Evolutionary conservation across 2,329 filamentous ascomycete genomes (phyloP).

Genomic region (Plenodomus tracheiphilus): DNA sequence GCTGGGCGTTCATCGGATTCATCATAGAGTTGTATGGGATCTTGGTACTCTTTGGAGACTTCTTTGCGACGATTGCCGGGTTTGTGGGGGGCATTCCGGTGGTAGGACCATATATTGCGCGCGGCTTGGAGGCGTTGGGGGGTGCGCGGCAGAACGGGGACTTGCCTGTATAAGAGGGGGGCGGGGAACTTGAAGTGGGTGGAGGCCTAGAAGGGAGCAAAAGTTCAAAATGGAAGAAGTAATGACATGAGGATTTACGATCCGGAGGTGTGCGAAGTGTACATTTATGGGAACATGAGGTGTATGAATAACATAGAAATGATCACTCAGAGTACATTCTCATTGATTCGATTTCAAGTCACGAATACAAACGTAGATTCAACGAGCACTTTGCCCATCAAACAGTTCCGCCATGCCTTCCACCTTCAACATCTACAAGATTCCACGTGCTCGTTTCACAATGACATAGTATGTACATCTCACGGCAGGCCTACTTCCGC

Average conservation of each 20-base stretch:
- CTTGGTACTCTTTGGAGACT: constrained; percentile 91
- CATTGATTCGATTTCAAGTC: too few species aligned
- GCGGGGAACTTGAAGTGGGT: not conserved
- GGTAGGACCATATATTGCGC: constrained; percentile 82
- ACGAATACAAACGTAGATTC: too few species aligned
- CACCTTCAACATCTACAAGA: too few species aligned
- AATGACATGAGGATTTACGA: not conserved
- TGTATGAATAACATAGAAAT: not conserved
- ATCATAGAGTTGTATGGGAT: constrained; percentile 90
- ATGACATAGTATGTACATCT: too few species aligned
- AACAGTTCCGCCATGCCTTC: too few species aligned
- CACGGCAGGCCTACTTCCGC: too few species aligned
- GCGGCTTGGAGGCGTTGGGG: constrained; percentile 57
- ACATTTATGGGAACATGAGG: not conserved
- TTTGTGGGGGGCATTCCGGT: constrained; percentile 85
- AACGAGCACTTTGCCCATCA: too few species aligned
- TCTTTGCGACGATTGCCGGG: constrained; percentile 86
- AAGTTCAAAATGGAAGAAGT: not conserved
- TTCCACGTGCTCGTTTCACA: too few species aligned
- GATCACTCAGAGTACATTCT: too few species aligned
- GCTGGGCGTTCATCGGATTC: constrained; percentile 92
- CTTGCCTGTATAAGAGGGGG: constrained; percentile 13
- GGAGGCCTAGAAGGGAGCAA: not conserved
- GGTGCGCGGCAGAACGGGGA: constrained; percentile 15
- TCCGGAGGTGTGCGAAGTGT: not conserved